Base-by-base conservation (phyloP, 2,329 filamentous ascomycete genomes). In the Epichloe baconii region DNA sequence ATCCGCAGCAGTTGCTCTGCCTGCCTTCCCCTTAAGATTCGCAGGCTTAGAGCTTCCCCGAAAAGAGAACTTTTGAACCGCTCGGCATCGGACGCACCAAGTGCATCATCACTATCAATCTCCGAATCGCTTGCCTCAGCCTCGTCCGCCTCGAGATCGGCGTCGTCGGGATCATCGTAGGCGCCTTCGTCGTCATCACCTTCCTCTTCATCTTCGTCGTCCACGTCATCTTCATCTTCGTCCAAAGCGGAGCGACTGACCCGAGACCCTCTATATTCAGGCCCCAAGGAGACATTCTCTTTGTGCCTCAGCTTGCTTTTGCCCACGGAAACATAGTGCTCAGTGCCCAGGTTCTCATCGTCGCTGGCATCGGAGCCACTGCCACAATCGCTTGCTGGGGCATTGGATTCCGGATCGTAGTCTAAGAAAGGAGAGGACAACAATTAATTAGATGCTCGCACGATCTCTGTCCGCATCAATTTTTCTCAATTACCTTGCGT, bases 1-100 rank as follows among this genome's bases (percentile, higher is more conserved):
- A 58, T 83, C 79, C 5, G 73, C 75, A 37, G 77, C 79, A 41
- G 66, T 76, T 7, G 73, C 69, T 55, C 76, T 71, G 15, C 64
- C 66, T 36, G 54, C 56, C 44, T 67, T 69, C 11, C 53, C 59
- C 55, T 63, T 61, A 44, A 65, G 57, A 15, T 61, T 62, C 49
- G 66, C 69, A 4, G 75, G 71, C 55, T 76, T 77, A 2, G 73
- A 74, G 64, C 78, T 83, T 21, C 78, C 79, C 35, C 76, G 69
- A 56, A 83, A 83, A 0, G 70, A 79, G 63, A 86, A 95, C 79
- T 80, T 57, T 85, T 82, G 60, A 95, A 88, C 48, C 77, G 78
- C 64, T 94, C 88, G 57, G 88, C 83, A 59, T 97, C 91, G 57
- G 87, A 93, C 50, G 86, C 82, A 3, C 82, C 86, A 62, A 97